phyloP scores from a whole-genome alignment of 1,284 basidiomycete genomes.

The Puccinia polysora region DNA sequence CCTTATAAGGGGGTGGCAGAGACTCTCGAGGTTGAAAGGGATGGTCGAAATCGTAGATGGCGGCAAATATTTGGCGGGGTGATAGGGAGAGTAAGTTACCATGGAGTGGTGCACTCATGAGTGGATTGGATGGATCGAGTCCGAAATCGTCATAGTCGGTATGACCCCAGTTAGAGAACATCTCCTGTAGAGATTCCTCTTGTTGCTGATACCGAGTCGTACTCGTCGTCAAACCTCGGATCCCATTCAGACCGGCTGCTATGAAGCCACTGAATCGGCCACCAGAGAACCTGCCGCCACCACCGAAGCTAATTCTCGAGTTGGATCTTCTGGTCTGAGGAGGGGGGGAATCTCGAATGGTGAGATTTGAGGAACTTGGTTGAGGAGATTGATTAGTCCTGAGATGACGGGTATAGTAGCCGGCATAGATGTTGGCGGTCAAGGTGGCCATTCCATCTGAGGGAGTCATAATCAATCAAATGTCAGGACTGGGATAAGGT shows the following conservation, averaged over 20 bases:
- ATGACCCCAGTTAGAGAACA: conserved; percentile 11
- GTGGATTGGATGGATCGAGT: background rate
- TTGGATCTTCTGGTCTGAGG: conserved; percentile 15
- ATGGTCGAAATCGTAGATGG: conserved; percentile 4
- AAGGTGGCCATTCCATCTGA: conserved; percentile 13
- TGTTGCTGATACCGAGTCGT: background rate
- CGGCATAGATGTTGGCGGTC: conserved; percentile 20
- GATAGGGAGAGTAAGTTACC: background rate
- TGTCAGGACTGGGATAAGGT: no score
- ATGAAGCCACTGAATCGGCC: conserved; percentile 26
- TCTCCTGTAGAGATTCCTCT: conserved; percentile 1
- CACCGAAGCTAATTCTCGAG: conserved; percentile 15
- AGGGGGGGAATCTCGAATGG: conserved; percentile 18
- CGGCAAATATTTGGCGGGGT: background rate
- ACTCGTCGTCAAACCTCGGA: background rate
- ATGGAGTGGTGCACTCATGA: background rate
- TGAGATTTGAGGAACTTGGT: conserved; percentile 23
- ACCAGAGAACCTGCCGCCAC: conserved; percentile 31
- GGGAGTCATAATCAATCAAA: no score
- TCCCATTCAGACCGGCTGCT: background rate
- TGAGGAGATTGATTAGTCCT: conserved; percentile 3
- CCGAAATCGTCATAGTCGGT: background rate
- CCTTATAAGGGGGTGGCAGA: background rate
- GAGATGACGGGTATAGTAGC: background rate
- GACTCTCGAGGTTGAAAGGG: background rate